Percentiles rank a stretch among this genome's conserved stretches.
phyloP scores from a whole-genome alignment of 768 basidiomycete species.

The Macrolepiota dolichaula region DNA sequence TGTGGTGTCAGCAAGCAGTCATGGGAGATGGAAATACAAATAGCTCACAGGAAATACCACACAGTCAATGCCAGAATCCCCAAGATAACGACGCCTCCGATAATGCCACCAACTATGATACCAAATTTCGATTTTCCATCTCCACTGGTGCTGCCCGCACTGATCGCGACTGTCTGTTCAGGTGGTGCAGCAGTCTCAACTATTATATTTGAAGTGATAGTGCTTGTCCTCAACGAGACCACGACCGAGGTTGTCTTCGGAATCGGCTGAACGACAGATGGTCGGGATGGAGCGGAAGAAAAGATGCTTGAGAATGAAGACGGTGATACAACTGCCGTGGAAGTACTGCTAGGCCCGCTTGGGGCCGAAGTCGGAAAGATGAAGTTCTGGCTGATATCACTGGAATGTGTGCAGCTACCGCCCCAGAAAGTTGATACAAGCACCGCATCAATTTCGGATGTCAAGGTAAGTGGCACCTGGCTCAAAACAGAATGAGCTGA shows the following conservation, averaged over 20 bases:
- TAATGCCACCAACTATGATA: conserved; percentile 11
- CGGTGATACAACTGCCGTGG: neutral
- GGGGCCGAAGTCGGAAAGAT: neutral
- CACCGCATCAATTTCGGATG: neutral
- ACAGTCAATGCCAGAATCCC: neutral
- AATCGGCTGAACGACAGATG: neutral
- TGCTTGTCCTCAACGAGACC: neutral
- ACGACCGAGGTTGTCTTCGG: neutral
- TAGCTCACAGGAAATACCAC: conserved; percentile 14
- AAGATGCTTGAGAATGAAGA: neutral
- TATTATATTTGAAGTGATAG: neutral
- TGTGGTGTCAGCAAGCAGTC: neutral
- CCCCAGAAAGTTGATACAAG: neutral
- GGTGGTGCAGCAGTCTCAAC: neutral
- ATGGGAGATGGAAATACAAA: neutral
- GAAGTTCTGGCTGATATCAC: no score
- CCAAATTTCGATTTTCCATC: neutral
- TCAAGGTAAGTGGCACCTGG: neutral
- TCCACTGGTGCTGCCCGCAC: neutral
- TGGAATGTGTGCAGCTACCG: neutral
- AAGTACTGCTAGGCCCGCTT: neutral
- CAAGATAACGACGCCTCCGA: conserved; percentile 9
- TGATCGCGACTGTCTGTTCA: neutral
- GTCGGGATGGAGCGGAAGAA: neutral
- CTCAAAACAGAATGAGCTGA: neutral